phyloP scores from a whole-genome alignment of 2,329 filamentous ascomycete species.

The Escovopsis sp. region DNA sequence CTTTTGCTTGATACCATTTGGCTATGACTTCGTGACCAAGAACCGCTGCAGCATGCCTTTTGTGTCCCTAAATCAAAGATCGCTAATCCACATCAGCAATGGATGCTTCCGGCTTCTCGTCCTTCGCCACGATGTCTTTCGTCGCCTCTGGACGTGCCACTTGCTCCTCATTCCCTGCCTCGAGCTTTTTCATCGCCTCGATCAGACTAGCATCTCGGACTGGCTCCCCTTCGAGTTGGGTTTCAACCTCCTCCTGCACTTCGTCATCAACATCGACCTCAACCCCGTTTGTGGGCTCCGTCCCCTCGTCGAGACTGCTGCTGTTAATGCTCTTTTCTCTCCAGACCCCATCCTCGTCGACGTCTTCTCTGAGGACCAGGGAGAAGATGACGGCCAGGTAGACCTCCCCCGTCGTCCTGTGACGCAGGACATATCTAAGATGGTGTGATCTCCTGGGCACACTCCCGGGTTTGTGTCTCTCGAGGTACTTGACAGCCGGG shows the following conservation, averaged over 20 bases:
- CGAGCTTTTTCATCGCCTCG: constrained; percentile 14
- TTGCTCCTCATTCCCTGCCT: too few species aligned
- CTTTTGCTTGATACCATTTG: not conserved
- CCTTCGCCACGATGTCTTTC: not conserved
- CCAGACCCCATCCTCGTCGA: constrained; percentile 38
- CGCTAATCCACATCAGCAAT: constrained; percentile 26
- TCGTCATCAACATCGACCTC: constrained; percentile 12
- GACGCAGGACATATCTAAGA: constrained; percentile 84
- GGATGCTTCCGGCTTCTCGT: too few species aligned
- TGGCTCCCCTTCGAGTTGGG: too few species aligned
- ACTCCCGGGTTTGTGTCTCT: constrained; percentile 67
- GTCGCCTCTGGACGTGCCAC: constrained; percentile 14
- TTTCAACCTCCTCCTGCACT: constrained; percentile 13
- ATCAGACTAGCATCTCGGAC: too few species aligned
- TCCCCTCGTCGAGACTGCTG: too few species aligned
- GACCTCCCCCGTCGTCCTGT: constrained; percentile 55
- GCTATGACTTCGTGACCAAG: too few species aligned
- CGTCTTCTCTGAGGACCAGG: constrained; percentile 53
- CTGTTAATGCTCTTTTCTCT: constrained; percentile 11
- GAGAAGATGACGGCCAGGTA: constrained; percentile 75
- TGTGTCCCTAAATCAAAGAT: not conserved
- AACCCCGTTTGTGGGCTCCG: constrained; percentile 2
- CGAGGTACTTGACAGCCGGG: constrained; percentile 58
- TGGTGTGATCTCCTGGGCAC: constrained; percentile 59
- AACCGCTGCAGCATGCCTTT: not conserved